phyloP scores from a whole-genome alignment of 139 green algal genomes.

The Dunaliella sp. region DNA sequence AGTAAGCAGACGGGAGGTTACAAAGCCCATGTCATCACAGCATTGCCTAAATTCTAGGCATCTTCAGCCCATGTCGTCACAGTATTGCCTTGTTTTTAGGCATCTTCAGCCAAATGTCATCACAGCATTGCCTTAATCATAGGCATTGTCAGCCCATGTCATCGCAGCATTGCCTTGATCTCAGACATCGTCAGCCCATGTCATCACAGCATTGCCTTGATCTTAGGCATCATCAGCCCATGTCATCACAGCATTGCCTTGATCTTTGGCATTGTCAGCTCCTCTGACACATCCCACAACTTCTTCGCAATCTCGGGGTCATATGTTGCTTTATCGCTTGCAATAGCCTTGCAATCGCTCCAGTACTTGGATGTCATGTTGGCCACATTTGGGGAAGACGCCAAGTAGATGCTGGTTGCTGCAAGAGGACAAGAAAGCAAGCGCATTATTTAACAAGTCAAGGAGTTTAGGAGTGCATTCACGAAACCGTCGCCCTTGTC shows the following conservation, averaged over 20 bases:
- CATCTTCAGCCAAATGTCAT: too few species aligned
- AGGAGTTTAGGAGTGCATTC: too few species aligned
- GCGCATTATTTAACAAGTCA: too few species aligned
- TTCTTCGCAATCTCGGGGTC: background rate
- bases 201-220: background rate
- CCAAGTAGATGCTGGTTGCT: constrained; percentile 76
- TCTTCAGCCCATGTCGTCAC: too few species aligned
- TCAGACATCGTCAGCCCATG: background rate
- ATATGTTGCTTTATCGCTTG: background rate
- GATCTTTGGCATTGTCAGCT: background rate
- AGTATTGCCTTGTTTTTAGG: too few species aligned
- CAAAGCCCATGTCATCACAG: too few species aligned
- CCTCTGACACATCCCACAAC: background rate
- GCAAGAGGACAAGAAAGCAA: constrained; percentile 23
- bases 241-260: background rate
- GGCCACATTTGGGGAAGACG: constrained; percentile 55
- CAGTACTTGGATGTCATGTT: constrained; percentile 59
- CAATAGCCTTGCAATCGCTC: background rate
- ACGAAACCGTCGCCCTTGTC: too few species aligned
- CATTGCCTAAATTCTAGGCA: too few species aligned
- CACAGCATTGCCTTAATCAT: too few species aligned
- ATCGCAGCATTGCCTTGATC: too few species aligned
- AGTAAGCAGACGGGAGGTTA: too few species aligned
- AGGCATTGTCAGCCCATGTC: too few species aligned
- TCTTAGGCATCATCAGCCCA: background rate